Evolutionary conservation across 345 rosid species (phyloP).

Genomic region (Schrenkiella parvula): DNA sequence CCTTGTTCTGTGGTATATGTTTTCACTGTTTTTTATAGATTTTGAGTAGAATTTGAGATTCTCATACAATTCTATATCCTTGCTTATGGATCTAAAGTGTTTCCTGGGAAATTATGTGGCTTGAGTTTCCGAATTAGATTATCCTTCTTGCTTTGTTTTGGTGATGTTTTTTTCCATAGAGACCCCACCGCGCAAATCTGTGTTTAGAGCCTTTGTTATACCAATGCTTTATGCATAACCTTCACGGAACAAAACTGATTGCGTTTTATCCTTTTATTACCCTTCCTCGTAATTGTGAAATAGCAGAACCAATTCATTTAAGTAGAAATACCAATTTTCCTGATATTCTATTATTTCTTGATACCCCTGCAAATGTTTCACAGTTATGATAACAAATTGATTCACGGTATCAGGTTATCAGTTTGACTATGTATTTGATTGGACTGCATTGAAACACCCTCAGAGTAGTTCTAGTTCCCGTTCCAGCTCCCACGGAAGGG

Average conservation of each 20-base stretch:
- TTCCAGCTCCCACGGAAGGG: slow-evolving; percentile 67
- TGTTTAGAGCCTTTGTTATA: not conserved
- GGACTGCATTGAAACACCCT: slow-evolving; percentile 85
- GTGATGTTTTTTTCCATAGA: not conserved
- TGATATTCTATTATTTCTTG: not conserved
- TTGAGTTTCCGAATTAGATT: not conserved
- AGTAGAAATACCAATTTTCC: not conserved
- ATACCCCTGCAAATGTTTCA: not conserved
- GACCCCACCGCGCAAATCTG: not conserved
- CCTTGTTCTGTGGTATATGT: not conserved
- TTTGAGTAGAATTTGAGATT: not conserved
- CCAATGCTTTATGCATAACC: not conserved
- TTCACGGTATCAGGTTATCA: slow-evolving; percentile 54
- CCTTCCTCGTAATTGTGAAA: not conserved
- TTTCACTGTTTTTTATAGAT: not conserved
- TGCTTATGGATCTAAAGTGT: too few relatives aligned
- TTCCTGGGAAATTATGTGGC: too few relatives aligned
- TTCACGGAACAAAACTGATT: too few relatives aligned
- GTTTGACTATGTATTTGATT: slow-evolving; percentile 78
- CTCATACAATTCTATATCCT: not conserved
- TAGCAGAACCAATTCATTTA: not conserved
- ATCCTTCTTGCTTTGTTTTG: not conserved
- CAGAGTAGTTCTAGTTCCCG: slow-evolving; percentile 65
- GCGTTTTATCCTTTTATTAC: not conserved
- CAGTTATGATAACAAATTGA: not conserved